Percentiles rank a stretch among this genome's conserved stretches.
phyloP scores from a whole-genome alignment of 257 asterid genomes.

The Echium plantagineum region DNA sequence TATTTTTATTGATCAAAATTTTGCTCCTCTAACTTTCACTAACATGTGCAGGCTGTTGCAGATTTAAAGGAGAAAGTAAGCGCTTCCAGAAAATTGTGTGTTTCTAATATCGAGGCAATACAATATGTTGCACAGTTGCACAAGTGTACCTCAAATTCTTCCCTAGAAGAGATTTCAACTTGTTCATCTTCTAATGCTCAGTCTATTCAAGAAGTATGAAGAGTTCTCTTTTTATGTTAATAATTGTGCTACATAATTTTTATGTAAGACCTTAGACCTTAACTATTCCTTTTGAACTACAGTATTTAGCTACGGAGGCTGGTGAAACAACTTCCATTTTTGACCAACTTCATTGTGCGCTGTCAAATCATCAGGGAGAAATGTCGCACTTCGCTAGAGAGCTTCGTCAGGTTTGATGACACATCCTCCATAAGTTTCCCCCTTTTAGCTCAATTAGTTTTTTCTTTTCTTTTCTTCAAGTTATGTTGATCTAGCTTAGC shows the following conservation, averaged over 20 bases:
- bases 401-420: conserved; percentile 57
- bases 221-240: background rate
- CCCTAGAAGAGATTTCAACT: conserved; percentile 53
- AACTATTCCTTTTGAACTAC: conserved; percentile 10
- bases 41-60: conserved; percentile 31
- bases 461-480: background rate
- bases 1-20: too few relatives aligned
- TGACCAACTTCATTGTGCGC: conserved; percentile 47
- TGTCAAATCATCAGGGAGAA: conserved; percentile 61
- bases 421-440: too few relatives aligned
- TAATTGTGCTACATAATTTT: conserved; percentile 5
- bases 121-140: conserved; percentile 67
- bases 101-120: conserved; percentile 71
- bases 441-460: too few relatives aligned
- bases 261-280: conserved; percentile 6
- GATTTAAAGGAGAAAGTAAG: conserved; percentile 48
- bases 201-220: conserved; percentile 48
- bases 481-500: background rate
- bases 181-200: conserved; percentile 39
- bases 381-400: conserved; percentile 57
- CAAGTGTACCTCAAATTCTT: conserved; percentile 53
- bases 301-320: conserved; percentile 55
- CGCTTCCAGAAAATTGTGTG: conserved; percentile 42
- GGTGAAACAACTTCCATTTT: conserved; percentile 41
- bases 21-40: background rate